Evolutionary conservation across 352 stramenopile species (phyloP), one percentile per base, ranked within the genome.

Genomic region (Globisporangium spiculum): DNA sequence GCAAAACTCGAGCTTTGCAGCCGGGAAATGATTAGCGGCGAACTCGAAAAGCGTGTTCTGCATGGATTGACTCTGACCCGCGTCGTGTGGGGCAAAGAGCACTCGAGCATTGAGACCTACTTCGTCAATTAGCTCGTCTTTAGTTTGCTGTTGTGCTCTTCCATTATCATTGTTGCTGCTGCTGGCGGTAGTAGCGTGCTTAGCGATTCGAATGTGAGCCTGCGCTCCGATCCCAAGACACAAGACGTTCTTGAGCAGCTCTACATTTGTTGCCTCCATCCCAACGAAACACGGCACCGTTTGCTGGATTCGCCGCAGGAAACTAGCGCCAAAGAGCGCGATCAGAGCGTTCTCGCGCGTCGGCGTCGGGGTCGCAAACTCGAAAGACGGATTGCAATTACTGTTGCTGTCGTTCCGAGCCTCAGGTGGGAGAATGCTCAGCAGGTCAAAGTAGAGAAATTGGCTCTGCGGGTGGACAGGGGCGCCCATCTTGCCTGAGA

Each of bases 371-470:
- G 57, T 61, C 34, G 69, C 58, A 36, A 68, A 60, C n/a, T 63
- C 38, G 1, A 20, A 55, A 16, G 26, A 34, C 4, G 20, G 10
- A 3, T 9, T 41, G 8, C 34, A 0, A 41, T 41, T 41, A 9
- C 34, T 10, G 34, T 41, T 41, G 34, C 10, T 32, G 30, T 32
- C 30, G 38, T 27, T 36, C 26, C 41, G 22, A 53, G 18, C 18
- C 52, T 61, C 38, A 14, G 24, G 8, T 54, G 55, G 70, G 8
- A 72, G n/a, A 1, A 75, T 7, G 20, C 70, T 46, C 6, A 75
- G 41, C 18, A 70, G 32, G 36, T 85, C 78, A 60, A 75, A 80
- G 62, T 81, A 81, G 38, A 77, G 18, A 24, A 83, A 67, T 66
- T 83, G 78, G 20, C 52, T 71, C 3, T 64, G 16, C 20, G 63